A percentile compares a stretch with the other conserved stretches of the same genome.
phyloP scores from a whole-genome alignment of 2,329 filamentous ascomycete genomes.

The Colletotrichum cereale region DNA sequence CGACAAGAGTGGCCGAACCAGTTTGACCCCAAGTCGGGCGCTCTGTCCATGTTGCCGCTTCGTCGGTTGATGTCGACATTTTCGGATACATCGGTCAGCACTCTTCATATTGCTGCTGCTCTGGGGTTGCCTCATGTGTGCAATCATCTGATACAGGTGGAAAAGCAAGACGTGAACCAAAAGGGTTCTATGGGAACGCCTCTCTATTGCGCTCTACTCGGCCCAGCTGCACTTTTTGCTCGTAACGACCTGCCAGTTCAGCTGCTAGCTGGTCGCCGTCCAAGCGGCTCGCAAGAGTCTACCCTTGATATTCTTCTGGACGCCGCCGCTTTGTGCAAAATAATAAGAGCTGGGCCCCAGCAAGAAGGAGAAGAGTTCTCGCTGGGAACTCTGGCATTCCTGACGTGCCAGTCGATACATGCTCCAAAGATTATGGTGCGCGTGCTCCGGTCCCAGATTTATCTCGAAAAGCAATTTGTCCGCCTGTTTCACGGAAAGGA shows the following conservation, averaged over 20 bases:
- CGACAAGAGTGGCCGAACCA: constrained; percentile 46
- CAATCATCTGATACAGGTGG: constrained; percentile 33
- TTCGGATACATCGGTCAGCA: constrained; percentile 45
- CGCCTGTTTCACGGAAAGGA: constrained; percentile 13
- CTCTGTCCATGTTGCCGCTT: constrained; percentile 43
- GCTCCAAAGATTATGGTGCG: not conserved
- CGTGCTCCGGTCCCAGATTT: not conserved
- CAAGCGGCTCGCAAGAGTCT: constrained; percentile 37
- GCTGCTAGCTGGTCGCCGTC: not conserved
- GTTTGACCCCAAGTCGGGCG: constrained; percentile 39
- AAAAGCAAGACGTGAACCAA: constrained; percentile 41
- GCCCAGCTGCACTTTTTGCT: constrained; percentile 46
- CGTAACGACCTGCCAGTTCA: constrained; percentile 17
- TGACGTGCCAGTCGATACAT: constrained; percentile 13
- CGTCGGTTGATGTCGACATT: constrained; percentile 48
- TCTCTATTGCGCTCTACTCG: constrained; percentile 52
- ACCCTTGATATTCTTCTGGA: constrained; percentile 48
- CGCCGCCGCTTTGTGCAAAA: constrained; percentile 36
- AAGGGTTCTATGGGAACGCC: constrained; percentile 47
- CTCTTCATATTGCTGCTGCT: constrained; percentile 52
- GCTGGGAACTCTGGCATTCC: constrained; percentile 27
- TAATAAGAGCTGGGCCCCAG: not conserved
- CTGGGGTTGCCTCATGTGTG: constrained; percentile 49
- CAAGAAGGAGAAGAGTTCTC: constrained; percentile 14
- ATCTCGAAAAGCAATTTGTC: constrained; percentile 12